Evolutionary conservation across 2,329 filamentous ascomycete species (phyloP).

Genomic region (Fusarium lateritium): DNA sequence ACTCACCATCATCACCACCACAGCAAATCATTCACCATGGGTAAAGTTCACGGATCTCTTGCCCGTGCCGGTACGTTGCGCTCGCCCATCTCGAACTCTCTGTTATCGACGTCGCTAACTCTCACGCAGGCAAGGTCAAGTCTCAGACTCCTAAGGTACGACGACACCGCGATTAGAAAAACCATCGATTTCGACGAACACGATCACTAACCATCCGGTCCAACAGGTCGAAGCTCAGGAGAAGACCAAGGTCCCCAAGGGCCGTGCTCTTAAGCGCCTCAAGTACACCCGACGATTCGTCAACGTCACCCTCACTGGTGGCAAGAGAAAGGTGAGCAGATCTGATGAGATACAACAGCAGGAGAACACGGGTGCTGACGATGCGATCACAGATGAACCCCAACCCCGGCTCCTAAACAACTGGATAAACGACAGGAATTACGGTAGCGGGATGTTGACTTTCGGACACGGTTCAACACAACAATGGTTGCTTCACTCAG

Average conservation of each 20-base stretch:
- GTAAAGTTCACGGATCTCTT: constrained; percentile 95
- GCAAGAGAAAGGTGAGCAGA: constrained; percentile 92
- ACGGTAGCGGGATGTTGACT: constrained; percentile 51
- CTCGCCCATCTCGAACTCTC: constrained; percentile 25
- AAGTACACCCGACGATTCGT: constrained; percentile 98
- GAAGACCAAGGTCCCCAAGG: constrained; percentile 98
- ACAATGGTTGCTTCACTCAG: constrained; percentile 52
- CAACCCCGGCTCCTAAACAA: constrained; percentile 79
- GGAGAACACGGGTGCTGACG: constrained; percentile 45
- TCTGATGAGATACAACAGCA: neutral
- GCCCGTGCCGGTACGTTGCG: constrained; percentile 78
- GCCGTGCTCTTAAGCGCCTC: constrained; percentile 96
- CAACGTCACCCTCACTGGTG: constrained; percentile 96
- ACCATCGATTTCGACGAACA: constrained; percentile 45
- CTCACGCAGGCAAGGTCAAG: constrained; percentile 96
- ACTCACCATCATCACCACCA: constrained; percentile 57
- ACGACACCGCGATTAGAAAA: constrained; percentile 45
- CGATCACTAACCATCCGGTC: constrained; percentile 51
- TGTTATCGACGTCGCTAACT: constrained; percentile 55
- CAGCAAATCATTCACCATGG: constrained; percentile 74
- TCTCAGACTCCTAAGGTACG: constrained; percentile 92
- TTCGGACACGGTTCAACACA: constrained; percentile 51
- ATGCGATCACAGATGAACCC: constrained; percentile 82
- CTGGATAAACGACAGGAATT: constrained; percentile 43
- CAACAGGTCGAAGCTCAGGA: constrained; percentile 86